Conservation (phyloP, 2,329 filamentous ascomycete species). For the Cyphellophora attinorum region DNA sequence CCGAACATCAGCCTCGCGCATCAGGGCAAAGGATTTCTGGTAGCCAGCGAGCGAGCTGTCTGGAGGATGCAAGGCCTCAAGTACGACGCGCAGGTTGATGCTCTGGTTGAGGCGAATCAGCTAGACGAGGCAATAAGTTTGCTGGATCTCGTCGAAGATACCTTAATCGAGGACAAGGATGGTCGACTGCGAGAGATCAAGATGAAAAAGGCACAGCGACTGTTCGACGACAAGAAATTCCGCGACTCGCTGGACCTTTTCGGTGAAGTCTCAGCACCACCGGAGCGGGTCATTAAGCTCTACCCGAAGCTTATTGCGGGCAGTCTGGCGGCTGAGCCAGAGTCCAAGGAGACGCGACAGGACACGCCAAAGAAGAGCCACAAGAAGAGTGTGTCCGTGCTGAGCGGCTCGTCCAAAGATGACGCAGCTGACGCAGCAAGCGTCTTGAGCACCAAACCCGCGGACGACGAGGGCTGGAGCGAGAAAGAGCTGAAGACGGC, state of each 20-base stretch:
- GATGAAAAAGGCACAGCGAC: constrained; percentile 76
- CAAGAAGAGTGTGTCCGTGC: constrained; percentile 7
- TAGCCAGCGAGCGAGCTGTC: constrained; percentile 79
- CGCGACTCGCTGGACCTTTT: constrained; percentile 82
- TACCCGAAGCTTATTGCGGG: constrained; percentile 81
- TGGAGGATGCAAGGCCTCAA: constrained; percentile 94
- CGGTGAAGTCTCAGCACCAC: constrained; percentile 79
- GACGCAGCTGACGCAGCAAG: constrained; percentile 11
- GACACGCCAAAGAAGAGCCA: constrained; percentile 4
- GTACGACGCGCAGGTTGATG: constrained; percentile 81
- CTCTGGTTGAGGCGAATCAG: constrained; percentile 61
- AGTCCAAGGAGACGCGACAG: background rate
- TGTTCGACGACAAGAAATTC: constrained; percentile 79
- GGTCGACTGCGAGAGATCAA: constrained; percentile 75
- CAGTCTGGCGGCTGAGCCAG: constrained; percentile 44
- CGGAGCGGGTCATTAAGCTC: constrained; percentile 74
- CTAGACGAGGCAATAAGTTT: constrained; percentile 91
- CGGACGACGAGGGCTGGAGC: constrained; percentile 24
- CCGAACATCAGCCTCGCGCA: constrained; percentile 91
- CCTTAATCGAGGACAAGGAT: constrained; percentile 71
- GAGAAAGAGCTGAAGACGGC: constrained; percentile 78
- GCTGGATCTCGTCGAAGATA: constrained; percentile 83
- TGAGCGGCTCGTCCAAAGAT: constrained; percentile 8
- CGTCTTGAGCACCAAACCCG: constrained; percentile 8
- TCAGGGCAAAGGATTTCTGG: constrained; percentile 89